Evolutionary conservation across 2,329 filamentous ascomycete genomes (phyloP), one percentile per base, ranked within the genome.

Genomic region (Thielaviopsis musarum): DNA sequence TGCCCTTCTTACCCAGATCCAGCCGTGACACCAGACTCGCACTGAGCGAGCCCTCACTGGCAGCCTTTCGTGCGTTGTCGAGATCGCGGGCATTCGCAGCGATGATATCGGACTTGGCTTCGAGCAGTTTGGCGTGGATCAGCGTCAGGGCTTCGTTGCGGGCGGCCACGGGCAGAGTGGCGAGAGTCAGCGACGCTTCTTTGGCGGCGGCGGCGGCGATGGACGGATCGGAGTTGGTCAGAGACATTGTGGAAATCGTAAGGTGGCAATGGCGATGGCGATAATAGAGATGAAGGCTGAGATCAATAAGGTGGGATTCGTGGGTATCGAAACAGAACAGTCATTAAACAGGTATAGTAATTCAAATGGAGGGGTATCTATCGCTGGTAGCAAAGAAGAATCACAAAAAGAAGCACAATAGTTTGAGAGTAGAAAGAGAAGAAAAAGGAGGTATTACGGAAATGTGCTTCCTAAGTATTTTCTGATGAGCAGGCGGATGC

Each of bases 71-170:
- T 2, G 93, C 93, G 53, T 79, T 74, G 58, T 84, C 82, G 58
- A 98, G 78, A 70, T 98, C 93, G 62, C 79, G 79, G 28, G 84
- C 84, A 73, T 98, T 98, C 62, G 93, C 93, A 51, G 84, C 82
- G 56, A 98, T 78, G 64, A 98, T 95, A 15, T 81, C 76, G 61
- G 87, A 79, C 70, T 83, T 87, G 56, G 84, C 80, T 7, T 76
- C 75, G 12, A 77, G 70, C 58, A 98, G 80, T n/a, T 85, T 88
- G 64, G 79, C 73, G 72, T 97, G 85, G 63, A 98, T 88, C 28
- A 85, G 81, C 54, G 85, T 87, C 63, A 98, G 77, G 54, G 93
- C 91, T 61, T 84, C 81, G 74, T 97, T 95, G 67, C 93, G 85
- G 24, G 85, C 85, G 49, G 78, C 73, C 48, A 82, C 81, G 3